Evolutionary conservation across 306 rosid species (phyloP), one percentile per base, ranked within the genome.

Genomic region (Rosa persica): DNA sequence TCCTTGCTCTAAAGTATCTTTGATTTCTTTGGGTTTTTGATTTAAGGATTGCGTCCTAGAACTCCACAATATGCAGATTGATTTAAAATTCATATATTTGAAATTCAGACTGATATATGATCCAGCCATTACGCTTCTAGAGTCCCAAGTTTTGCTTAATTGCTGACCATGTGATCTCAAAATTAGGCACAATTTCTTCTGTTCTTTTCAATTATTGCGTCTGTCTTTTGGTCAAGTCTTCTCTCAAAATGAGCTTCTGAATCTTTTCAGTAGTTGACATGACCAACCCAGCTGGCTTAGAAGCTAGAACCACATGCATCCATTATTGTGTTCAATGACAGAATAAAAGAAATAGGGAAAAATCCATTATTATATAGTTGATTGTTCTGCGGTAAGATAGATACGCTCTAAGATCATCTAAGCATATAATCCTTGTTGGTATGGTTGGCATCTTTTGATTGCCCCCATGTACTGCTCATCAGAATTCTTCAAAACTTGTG

Each of bases 161-260:
- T 76, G 78, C 66, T 64, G 61, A 64, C 79, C 88, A 82, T 72
- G 86, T 79, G 84, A 79, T 47, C 74, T 58, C 23, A 23, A 42
- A 40, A n/a, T 25, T 64, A 12, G 60, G 76, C 78, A 47, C 49
- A 38, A 7, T 64, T 51, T 20, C 48, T 71, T 62, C 75, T 13
- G 23, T 62, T 47, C 20, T 43, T 40, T 67, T 19, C 36, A 20
- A 5, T 73, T 68, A 49, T 70, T 69, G 11, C 17, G 61, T 49
- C 44, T n/a, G 71, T 74, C 44, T 30, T 51, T 19, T 12, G 3
- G 67, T 78, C n/a, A 11, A 30, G 36, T 30, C 36, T 74, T 70
- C 72, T 60, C 58, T 6, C 43, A 15, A 49, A 65, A 42, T 40
- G 58, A 44, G 81, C 67, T 76, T 76, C 84, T 52, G 55, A 72